Evolutionary conservation across 768 basidiomycete species (phyloP), one percentile per base, ranked within the genome.

Genomic region (Zangia roseola): DNA sequence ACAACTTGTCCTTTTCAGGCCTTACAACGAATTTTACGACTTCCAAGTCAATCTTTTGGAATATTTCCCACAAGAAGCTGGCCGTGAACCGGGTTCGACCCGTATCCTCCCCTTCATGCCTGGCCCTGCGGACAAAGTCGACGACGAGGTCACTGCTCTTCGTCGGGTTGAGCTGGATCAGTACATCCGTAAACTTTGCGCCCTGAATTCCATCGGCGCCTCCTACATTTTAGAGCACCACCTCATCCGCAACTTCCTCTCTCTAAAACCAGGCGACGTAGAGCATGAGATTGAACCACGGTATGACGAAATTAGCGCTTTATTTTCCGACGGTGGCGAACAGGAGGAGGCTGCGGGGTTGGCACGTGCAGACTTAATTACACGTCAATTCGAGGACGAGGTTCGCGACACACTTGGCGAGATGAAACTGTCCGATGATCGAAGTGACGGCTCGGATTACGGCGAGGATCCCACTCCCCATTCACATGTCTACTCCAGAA

Each of bases 21-120:
- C 91, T 21, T 99, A 99, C 76, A 90, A 94, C 60, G 95, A 99
- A 69, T 99, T 99, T 69, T 97, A 95, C 71, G 91, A 94, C 60
- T 97, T 97, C 69, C 97, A 99, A 63, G 88, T 97, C 47, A 74
- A 81, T 5, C 80, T 99, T 20, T 81, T 98, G 53, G 81, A 93
- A 39, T 76, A 79, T 0, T 97, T 94, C 69, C 94, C 94, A 7
- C 79, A 79, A 38, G 97, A 99, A 71, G 97, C 93, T 13, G 97
- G 97, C 19, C 81, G 90, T 14, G 70, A 84, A 30, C 74, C 80
- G 10, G 76, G 76, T 24, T 73, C 81, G 53, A 76, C 76, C 9
- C 80, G 97, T 30, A 87, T 95, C 43, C 73, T 99, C 23, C 97
- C 97, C 2, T 97, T 83, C 70, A 99, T 99, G 97, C 97, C 97